These are phyloP conservation scores for Macrophomina phaseolina DNA, from an alignment of 2,329 filamentous ascomycete species.

Conservation along the genomic window DNA sequence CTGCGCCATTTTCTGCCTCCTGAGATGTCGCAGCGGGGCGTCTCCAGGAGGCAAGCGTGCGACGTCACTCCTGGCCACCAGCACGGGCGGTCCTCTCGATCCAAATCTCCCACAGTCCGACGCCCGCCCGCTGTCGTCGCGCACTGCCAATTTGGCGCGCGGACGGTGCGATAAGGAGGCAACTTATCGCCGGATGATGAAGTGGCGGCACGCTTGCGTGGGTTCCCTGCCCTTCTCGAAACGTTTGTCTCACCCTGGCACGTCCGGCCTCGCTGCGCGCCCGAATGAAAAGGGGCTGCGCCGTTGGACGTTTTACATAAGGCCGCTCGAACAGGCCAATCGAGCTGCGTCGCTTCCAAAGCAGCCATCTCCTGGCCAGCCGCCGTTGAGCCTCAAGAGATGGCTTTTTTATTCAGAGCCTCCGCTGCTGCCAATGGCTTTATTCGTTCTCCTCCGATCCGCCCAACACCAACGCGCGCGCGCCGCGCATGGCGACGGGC, in stretches of 20 bases:
- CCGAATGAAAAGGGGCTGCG: conserved; percentile 24
- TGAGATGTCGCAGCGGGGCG: conserved; percentile 24
- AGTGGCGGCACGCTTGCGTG: conserved; percentile 26
- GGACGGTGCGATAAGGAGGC: conserved; percentile 21
- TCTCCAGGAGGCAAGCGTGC: conserved; percentile 17
- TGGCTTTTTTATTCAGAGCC: conserved; percentile 9
- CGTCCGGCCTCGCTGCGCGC: conserved; percentile 3
- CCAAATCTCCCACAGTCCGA: conserved; percentile 14
- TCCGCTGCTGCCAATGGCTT: neutral
- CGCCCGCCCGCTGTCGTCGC: conserved; percentile 3
- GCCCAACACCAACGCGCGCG: neutral
- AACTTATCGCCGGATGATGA: conserved; percentile 27
- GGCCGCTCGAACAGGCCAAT: conserved; percentile 19
- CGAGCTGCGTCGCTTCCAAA: neutral
- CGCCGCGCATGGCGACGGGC: neutral
- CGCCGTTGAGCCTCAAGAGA: conserved; percentile 11
- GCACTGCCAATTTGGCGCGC: conserved; percentile 17
- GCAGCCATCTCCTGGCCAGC: neutral
- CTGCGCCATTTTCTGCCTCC: conserved; percentile 23
- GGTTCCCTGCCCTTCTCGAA: conserved; percentile 23
- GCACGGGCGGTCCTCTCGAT: conserved; percentile 12
- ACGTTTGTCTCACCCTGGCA: conserved; percentile 25
- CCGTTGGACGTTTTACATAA: conserved; percentile 27
- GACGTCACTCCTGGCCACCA: conserved; percentile 24
- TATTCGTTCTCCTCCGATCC: neutral